Evolutionary conservation across 805 yeast genomes (phyloP), one percentile per base, ranked within the genome.

Genomic region (Lipomyces kockii): DNA sequence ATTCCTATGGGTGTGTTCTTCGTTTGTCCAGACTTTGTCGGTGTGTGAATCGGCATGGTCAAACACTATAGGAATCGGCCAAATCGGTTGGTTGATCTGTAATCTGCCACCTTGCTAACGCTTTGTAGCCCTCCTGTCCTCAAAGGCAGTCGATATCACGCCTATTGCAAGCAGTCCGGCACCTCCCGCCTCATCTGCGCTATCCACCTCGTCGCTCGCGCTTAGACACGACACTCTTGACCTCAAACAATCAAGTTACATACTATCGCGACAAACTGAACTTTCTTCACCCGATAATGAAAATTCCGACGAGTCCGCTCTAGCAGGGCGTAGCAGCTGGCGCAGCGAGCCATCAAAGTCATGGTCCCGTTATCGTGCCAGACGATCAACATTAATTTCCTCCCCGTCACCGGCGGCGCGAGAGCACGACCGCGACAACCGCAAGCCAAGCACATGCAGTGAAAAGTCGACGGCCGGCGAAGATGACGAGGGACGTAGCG

Each of bases 1-100:
- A 58, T 32, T 8, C 61, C 64, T 20, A 17, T 61, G 39, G 51
- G 63, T 61, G 22, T 25, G 63, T 25, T 51, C 22, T 35, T 22
- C 17, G 8, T 8, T 37, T 25, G 34, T 58, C 17, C 11, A 32
- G 20, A 9, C 5, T n/a, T 34, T 29, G 8, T 12, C 29, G 62
- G 12, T 59, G 6, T n/a, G 29, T 27, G 9, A n/a, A 25, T 11
- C 20, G 11, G 32, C 11, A 11, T 14, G 6, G 22, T n/a, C 22
- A 25, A 55, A 25, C 8, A 12, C 22, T 8, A 9, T 55, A 8
- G 34, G 32, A 20, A 34, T 35, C 39, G 5, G 39, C 14, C 4
- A 4, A 27, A 27, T 27, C 29, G 29, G 29, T 27, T 3, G 29
- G 29, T 27, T 35, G 39, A 35, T 35, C 37, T 35, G 14, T 17